Evolutionary conservation across 2,329 filamentous ascomycete species (phyloP).

Genomic region (Moelleriella libera): DNA sequence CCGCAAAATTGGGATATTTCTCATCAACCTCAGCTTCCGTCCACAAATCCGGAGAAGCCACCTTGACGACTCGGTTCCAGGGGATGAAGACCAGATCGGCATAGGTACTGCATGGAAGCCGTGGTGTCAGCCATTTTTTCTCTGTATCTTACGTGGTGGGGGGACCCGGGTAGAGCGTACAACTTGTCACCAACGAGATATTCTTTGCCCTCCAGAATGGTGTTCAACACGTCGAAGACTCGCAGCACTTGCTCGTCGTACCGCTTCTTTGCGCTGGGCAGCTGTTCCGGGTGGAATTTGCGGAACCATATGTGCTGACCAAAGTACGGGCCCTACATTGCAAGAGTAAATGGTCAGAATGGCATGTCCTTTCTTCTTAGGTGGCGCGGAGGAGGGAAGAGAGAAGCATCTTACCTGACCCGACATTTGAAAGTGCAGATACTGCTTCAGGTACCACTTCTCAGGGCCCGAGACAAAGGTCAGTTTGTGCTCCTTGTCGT

Average conservation of each 20-base stretch:
- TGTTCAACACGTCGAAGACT: conserved; percentile 16
- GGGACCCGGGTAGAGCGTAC: conserved; percentile 8
- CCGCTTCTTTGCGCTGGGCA: conserved; percentile 15
- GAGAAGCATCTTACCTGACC: conserved; percentile 13
- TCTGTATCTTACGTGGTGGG: too few relatives aligned
- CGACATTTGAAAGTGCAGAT: conserved; percentile 22
- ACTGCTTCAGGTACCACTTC: conserved; percentile 18
- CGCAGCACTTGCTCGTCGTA: conserved; percentile 16
- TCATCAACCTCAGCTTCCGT: conserved; percentile 13
- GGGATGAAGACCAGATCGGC: conserved; percentile 18
- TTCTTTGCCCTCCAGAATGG: conserved; percentile 17
- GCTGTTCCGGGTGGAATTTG: conserved; percentile 12
- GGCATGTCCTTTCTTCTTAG: neutral
- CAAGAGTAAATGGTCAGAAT: neutral
- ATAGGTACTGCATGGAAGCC: conserved; percentile 13
- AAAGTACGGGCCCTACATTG: conserved; percentile 19
- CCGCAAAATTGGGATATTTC: conserved; percentile 19
- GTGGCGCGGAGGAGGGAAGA: neutral
- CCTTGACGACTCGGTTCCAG: conserved; percentile 11
- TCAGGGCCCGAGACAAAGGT: conserved; percentile 11
- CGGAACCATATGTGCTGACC: conserved; percentile 19
- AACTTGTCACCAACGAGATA: conserved; percentile 20
- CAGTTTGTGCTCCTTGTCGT: conserved; percentile 14
- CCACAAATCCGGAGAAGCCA: conserved; percentile 7
- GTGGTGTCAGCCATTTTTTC: neutral